A percentile compares a stretch with the other conserved stretches of the same genome.
Conservation (phyloP, 257 asterid genomes). For the Vinca minor region DNA sequence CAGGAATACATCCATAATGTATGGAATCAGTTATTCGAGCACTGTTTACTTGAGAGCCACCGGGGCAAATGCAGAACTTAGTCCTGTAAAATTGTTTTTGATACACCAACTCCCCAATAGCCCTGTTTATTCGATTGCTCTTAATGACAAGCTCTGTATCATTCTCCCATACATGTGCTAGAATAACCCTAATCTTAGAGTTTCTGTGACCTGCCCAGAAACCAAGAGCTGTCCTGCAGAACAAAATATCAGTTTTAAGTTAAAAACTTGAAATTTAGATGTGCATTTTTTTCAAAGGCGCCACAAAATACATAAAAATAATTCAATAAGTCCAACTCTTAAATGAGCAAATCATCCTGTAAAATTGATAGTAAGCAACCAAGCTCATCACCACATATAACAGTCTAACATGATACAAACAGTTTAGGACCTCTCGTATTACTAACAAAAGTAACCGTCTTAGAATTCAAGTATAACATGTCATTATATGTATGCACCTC, state of each 20-base stretch:
- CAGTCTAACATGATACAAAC: neutral
- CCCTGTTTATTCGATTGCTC: constrained; percentile 82
- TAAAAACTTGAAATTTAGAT: neutral
- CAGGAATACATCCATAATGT: constrained; percentile 97
- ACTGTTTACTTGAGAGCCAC: constrained; percentile 99
- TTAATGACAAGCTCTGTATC: constrained; percentile 90
- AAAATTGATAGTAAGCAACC: neutral
- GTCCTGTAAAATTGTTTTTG: constrained; percentile 85
- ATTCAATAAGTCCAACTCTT: neutral
- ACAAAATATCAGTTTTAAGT: constrained; percentile 12
- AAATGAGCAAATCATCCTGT: neutral
- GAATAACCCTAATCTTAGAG: constrained; percentile 83
- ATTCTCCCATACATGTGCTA: constrained; percentile 94
- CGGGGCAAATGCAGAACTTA: constrained; percentile 97
- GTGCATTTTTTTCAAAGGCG: neutral
- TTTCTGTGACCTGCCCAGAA: constrained; percentile 99
- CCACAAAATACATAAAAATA: neutral
- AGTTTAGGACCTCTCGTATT: neutral
- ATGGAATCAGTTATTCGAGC: constrained; percentile 97
- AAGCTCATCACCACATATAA: neutral
- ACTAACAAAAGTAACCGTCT: neutral
- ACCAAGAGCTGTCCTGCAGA: constrained; percentile 83
- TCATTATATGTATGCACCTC: neutral
- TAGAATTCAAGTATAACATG: neutral
- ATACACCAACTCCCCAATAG: constrained; percentile 75